A percentile compares a stretch with the other conserved stretches of the same genome.
Evolutionary conservation across 192 early-diverging fungal genomes (phyloP).

Genomic region (Entrophospora sp.): DNA sequence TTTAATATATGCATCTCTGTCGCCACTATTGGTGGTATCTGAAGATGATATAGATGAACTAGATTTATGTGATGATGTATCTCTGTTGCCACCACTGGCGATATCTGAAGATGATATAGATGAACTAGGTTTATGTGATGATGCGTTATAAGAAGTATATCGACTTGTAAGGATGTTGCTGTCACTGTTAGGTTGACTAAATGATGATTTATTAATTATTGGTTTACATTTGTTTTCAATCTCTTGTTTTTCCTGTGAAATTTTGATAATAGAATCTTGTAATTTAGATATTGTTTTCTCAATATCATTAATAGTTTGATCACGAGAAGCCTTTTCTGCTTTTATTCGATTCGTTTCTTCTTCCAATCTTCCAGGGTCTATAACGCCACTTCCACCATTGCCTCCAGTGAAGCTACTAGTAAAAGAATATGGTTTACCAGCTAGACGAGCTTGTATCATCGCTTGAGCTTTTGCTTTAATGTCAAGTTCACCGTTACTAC

Average conservation of each 20-base stretch:
- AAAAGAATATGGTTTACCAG: too few relatives aligned
- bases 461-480: slow-evolving; percentile 44
- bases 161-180: slow-evolving; percentile 11
- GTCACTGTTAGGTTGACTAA: slow-evolving; percentile 21
- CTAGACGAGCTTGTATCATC: slow-evolving; percentile 43
- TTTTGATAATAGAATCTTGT: slow-evolving; percentile 29
- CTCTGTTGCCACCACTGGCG: slow-evolving; percentile 37
- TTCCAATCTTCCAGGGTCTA: slow-evolving; percentile 24
- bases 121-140: too few relatives aligned
- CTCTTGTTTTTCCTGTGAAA: slow-evolving; percentile 28
- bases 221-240: slow-evolving; percentile 23
- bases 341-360: slow-evolving; percentile 32
- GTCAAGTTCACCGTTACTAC: background rate
- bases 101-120: slow-evolving; percentile 26
- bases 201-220: too few relatives aligned
- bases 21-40: slow-evolving; percentile 40
- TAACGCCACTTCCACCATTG: slow-evolving; percentile 7
- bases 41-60: slow-evolving; percentile 16
- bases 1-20: slow-evolving; percentile 37
- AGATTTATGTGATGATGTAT: too few relatives aligned
- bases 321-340: slow-evolving; percentile 35
- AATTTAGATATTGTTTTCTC: slow-evolving; percentile 36
- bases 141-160: slow-evolving; percentile 22
- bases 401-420: slow-evolving; percentile 26
- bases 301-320: slow-evolving; percentile 29